Base-by-base conservation (phyloP, 2,329 filamentous ascomycete genomes). In the Dothiorella sarmentorum region DNA sequence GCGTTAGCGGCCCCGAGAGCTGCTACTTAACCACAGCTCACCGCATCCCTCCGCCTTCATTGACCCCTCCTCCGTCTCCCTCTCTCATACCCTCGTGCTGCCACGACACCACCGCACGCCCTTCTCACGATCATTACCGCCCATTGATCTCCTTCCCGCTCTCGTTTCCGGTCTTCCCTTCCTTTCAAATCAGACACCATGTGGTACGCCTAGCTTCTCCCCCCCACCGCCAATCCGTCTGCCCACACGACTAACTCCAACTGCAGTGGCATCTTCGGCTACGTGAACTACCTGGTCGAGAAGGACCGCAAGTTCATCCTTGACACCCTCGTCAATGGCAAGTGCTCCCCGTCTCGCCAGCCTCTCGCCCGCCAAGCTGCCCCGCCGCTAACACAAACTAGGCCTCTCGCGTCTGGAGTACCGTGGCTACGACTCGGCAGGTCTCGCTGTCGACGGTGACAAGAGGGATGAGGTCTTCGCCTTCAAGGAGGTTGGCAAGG, bases 401-500 rank as follows among this genome's bases (percentile, higher is more conserved):
- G 92, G 93, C 72, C 89, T 97, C 61, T 89, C 91, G 61, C 89
- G 94, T 75, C 89, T 99, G 69, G 94, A 99, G 80, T 99, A 99
- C 82, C 90, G 94, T 77, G 94, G 94, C 68, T 99, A 99, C 77
- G 94, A 99, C 77, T 97, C 94, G 64, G 93, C 94, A 63, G 94
- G 94, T 81, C 83, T 99, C 65, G 93, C 93, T 66, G 80, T 99
- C 69, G 94, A 99, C 75, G 94, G 94, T 63, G 90, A 99, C 83
- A 97, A 97, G 86, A 96, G 94, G 83, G 96, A 96, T 71, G 91
- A 97, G 80, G 91, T 97, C 66, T 85, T 90, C 65, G 92, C 94
- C 63, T 97, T 91, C 85, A 99, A 99, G 84, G 94, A 97, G 82
- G 94, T 99, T 63, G 94, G 94, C 82, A 99, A 99, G 86, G 94